Evolutionary conservation across 176 grass and related monocot species (phyloP), one percentile per base, ranked within the genome.

Genomic region (Avena sativa): DNA sequence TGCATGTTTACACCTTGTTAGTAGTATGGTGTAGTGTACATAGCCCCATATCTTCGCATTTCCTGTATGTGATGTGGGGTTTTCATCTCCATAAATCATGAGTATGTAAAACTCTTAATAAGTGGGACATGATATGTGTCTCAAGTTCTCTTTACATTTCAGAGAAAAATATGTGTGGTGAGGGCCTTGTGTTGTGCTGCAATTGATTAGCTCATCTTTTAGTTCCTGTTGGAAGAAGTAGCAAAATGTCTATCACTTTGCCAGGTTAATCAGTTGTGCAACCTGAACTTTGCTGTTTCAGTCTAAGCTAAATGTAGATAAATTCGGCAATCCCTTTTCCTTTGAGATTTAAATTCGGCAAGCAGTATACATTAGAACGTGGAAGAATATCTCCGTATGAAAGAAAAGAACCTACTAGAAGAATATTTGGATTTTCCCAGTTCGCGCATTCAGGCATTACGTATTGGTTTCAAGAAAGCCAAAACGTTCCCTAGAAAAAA

Each of bases 1-100:
- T 79, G 80, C 23, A 51, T 32, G 73, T 49, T 49, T 49, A 58
- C 19, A 57, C 19, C 13, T 59, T 84, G 52, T 17, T 64, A 65
- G 16, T 9, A 65, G 10, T 16, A 48, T 17, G 59, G 38, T 80
- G n/a, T 46, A 79, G 55, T 34, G 32, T 34, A 34, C 32, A 34
- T 34, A 34, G 32, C 32, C 32, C 32, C 32, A 34, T 34, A 34
- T 34, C 2, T 34, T 34, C 32, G 32, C 32, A 9, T 76, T 55
- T 16, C 14, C 12, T 55, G 25, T 12, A 76, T 76, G 23, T 12
- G 6, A 30, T 11, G 14, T 17, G 2, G 14, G 14, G 52, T 28
- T 83, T 25, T 83, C n/a, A 12, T 68, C 9, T 57, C 34, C 15
- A 12, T 60, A 15, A 76, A 6, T 28, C 12, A 19, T 55, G 77